Percentiles rank a stretch among this genome's conserved stretches.
These are phyloP conservation scores for Neurospora tetrasperma DNA, from an alignment of 495 filamentous ascomycete genomes.

Conservation along the genomic window DNA sequence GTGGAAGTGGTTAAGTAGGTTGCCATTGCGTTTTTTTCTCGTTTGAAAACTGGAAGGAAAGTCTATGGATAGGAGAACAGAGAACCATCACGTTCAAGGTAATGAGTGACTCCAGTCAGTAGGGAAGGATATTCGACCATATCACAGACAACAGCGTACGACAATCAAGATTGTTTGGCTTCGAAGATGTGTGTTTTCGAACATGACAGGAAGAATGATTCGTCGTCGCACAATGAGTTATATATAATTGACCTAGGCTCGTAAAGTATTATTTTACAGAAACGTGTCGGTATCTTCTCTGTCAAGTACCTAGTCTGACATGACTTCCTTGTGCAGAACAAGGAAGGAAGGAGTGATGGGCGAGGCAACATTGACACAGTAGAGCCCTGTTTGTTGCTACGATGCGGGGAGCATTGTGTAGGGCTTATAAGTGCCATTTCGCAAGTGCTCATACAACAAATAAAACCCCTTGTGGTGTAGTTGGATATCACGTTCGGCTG, in stretches of 20 bases:
- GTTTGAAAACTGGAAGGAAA: not conserved
- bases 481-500: not conserved
- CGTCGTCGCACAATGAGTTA: no score
- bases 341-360: no score
- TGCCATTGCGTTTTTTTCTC: no score
- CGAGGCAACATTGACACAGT: no score
- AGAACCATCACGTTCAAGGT: not conserved
- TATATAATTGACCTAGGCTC: no score
- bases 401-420: no score
- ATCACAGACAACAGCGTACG: not conserved
- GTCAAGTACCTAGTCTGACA: no score
- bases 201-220: no score
- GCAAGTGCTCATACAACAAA: not conserved
- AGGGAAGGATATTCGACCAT: not conserved
- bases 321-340: no score
- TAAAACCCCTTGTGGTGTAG: constrained; percentile 1
- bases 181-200: not conserved
- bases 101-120: not conserved
- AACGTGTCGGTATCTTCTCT: no score
- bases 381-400: no score
- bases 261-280: no score
- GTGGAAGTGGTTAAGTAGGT: not conserved
- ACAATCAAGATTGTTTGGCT: not conserved
- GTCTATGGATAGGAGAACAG: not conserved
- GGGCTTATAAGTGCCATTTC: rapidly evolving